Evolutionary conservation across 192 early-diverging fungal genomes (phyloP), one percentile per base, ranked within the genome.

Genomic region (Coemansia interrupta): DNA sequence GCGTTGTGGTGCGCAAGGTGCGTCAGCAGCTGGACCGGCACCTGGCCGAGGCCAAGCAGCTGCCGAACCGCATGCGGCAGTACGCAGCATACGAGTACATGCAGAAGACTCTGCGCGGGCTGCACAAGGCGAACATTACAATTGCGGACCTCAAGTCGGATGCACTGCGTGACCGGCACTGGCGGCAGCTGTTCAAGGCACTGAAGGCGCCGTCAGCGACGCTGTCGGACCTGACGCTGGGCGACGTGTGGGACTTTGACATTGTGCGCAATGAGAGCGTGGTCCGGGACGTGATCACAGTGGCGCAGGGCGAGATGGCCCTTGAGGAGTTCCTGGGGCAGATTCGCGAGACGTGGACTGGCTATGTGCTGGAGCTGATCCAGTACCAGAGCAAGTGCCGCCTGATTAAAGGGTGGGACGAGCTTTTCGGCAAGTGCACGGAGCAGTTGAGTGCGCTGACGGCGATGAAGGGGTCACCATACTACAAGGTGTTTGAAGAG

Each of bases 241-340:
- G 96, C 51, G 86, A 91, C 40, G 74, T 99, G 42, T 98, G 96
- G 96, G 93, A 97, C 71, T 80, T 92, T 49, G 92, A 95, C 73
- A 82, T 98, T 47, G 81, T 82, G 50, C 87, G 92, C 57, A 90
- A 94, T 70, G 94, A 98, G 73, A 72, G 80, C 24, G 62, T 77
- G n/a, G 83, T 98, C 28, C 87, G 86, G 52, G 95, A 97, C 15
- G 87, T 97, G 32, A 87, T 98, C 39, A 83, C 87, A 4, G 87
- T 90, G 46, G 97, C 97, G 5, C 92, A 97, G 69, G 97, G 97
- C 60, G 97, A 99, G 83, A 98, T 99, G 96, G 97, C 94, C 11
- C 78, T 99, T 55, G 97, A 99, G 80, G 92, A 96, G 77, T 99
- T 95, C 82, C 82, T 99, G 77, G 88, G 86, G 54, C 92, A 95